Base-by-base conservation (phyloP, 148 eudicot species). In the Nepenthes mirabilis region DNA sequence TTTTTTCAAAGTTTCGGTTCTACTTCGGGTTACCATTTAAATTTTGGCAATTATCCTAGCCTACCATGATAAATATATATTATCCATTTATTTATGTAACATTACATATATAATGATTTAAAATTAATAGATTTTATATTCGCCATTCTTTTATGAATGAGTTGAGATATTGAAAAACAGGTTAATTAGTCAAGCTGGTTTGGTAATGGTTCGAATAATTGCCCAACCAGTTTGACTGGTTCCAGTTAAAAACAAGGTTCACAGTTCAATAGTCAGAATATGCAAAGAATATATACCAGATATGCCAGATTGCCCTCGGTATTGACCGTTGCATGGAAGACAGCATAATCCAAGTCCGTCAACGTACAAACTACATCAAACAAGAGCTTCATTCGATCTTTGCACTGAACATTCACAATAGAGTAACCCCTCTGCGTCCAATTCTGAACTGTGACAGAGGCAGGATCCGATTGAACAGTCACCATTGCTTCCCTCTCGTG, bases 291-390 rank as follows among this genome's bases (percentile, higher is more conserved):
- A 68, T 63, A 55, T 88, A 91, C 97, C 90, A 85, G 48, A 63
- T 63, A 75, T 43, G 90, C 93, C 11, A 66, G 68, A 53, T 74
- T 78, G 2, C 68, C 80, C 11, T 79, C 66, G 12, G 96, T 73
- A 63, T 82, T 74, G 14, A 88, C 72, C 0, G 96, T 91, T 14
- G 88, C 97, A 74, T 91, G 97, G 56, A 80, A 91, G 37, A 91
- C 90, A 13, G 83, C 78, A 63, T 91, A 91, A 2, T 80, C 70
- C 97, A 91, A 83, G 48, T 91, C 97, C 0, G 97, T 91, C 75
- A 91, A 68, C 0, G 97, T 82, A 70, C 96, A 91, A 2, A 91
- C 82, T 9, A 88, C 83, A 66, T 91, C 98, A 59, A 91, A 91
- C 67, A 91, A 56, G 60, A 91, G 82, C 85, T 78, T 91, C 34